Evolutionary conservation across 2,329 filamentous ascomycete genomes (phyloP).

Genomic region (Helicocarpus griseus): DNA sequence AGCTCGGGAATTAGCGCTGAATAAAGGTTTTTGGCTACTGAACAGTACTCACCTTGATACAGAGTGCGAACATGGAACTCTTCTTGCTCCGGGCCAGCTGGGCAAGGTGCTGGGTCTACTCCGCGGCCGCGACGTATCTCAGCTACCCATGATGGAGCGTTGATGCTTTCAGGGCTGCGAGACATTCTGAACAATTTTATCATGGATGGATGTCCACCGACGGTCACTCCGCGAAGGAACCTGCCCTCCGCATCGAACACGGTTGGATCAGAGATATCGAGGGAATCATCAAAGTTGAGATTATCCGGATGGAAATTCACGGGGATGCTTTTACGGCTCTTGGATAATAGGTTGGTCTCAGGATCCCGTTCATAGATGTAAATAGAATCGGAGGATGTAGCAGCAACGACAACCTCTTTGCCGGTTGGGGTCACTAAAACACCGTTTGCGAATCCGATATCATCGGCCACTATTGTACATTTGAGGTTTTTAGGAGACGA

Average conservation of each 20-base stretch:
- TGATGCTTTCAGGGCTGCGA: slow-evolving; percentile 8
- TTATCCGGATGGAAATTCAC: slow-evolving; percentile 13
- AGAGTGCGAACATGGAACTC: slow-evolving; percentile 9
- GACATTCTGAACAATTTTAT: slow-evolving; percentile 10
- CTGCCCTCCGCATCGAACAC: slow-evolving; percentile 11
- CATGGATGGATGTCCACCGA: slow-evolving; percentile 9
- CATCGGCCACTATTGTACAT: slow-evolving; percentile 9
- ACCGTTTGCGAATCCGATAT: slow-evolving; percentile 12
- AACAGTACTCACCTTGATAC: slow-evolving; percentile 10
- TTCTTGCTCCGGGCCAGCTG: slow-evolving; percentile 8
- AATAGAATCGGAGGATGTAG: slow-evolving; percentile 7
- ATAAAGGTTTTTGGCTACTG: not conserved
- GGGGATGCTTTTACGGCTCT: slow-evolving; percentile 5
- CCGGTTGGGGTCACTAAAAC: slow-evolving; percentile 12
- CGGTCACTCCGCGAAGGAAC: slow-evolving; percentile 12
- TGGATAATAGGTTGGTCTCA: slow-evolving; percentile 10
- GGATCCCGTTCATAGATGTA: slow-evolving; percentile 12
- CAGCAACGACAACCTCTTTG: slow-evolving; percentile 12
- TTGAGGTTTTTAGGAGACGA: slow-evolving; percentile 2
- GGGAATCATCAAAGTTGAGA: slow-evolving; percentile 11
- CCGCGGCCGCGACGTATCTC: slow-evolving; percentile 12
- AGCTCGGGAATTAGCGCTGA: not conserved
- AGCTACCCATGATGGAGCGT: slow-evolving; percentile 12
- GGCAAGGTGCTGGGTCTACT: slow-evolving; percentile 11
- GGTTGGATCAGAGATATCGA: slow-evolving; percentile 9